A percentile compares a stretch with the other conserved stretches of the same genome.
Conservation (phyloP, 208 protist genomes). For the Acanthamoeba royreba region DNA sequence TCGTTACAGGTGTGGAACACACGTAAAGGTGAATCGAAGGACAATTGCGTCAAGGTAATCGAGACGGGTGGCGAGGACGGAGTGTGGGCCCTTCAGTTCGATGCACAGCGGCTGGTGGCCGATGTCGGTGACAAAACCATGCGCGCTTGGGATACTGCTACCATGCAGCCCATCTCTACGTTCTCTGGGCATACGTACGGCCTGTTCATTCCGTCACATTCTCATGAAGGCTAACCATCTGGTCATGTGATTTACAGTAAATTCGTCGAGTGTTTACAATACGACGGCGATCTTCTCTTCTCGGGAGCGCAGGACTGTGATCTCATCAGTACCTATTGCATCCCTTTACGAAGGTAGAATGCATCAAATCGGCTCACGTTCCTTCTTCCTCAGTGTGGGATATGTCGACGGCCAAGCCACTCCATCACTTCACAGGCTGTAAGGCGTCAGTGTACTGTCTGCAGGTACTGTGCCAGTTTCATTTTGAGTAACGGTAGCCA, state of each 20-base stretch:
- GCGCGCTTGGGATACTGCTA: neutral
- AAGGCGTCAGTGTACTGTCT: neutral
- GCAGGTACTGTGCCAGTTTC: neutral
- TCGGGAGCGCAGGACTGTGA: neutral
- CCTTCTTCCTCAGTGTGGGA: neutral
- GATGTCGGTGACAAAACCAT: neutral
- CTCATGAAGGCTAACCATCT: neutral
- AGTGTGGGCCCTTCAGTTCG: slow-evolving; percentile 15
- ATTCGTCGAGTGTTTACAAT: neutral
- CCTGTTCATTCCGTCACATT: neutral
- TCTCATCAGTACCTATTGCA: slow-evolving; percentile 17
- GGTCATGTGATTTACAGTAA: neutral
- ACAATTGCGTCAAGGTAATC: neutral
- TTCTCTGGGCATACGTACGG: neutral
- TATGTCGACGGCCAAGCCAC: neutral
- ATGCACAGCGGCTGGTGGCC: neutral
- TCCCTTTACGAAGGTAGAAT: too few species aligned
- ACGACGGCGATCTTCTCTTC: neutral
- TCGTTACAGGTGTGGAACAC: neutral
- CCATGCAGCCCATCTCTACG: neutral
- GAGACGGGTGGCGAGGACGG: neutral
- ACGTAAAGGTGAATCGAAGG: neutral
- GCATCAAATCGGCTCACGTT: neutral
- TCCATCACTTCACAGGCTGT: neutral
- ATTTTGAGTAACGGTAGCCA: too few species aligned